These are phyloP conservation scores for Guillardia theta DNA, from an alignment of 78 protist genomes.

Conservation along the genomic window DNA sequence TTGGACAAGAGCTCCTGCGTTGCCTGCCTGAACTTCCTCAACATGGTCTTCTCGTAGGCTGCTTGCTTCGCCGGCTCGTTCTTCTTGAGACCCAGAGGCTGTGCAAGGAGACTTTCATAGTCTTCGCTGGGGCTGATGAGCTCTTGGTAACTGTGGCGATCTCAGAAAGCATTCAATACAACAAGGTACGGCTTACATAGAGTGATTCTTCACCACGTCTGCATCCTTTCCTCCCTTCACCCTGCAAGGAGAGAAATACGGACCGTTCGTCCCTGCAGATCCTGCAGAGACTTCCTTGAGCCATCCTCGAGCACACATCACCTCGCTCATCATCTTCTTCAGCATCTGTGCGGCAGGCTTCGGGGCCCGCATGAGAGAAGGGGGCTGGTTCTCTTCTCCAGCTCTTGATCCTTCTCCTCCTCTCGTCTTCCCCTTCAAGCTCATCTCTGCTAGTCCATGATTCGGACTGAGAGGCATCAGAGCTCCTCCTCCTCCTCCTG, in stretches of 20 bases:
- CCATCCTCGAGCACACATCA: neutral
- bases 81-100: neutral
- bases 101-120: neutral
- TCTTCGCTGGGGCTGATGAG: neutral
- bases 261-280: neutral
- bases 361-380: slow-evolving; percentile 20
- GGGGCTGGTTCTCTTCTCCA: neutral
- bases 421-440: too few relatives aligned
- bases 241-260: neutral
- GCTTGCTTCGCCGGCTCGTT: slow-evolving; percentile 29
- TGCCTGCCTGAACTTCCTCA: neutral
- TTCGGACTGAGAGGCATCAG: too few relatives aligned
- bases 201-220: neutral
- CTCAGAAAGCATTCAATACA: neutral
- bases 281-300: slow-evolving; percentile 3
- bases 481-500: too few relatives aligned
- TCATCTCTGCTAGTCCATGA: too few relatives aligned
- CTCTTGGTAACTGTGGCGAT: neutral
- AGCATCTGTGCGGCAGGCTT: neutral
- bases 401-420: too few relatives aligned
- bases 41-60: neutral
- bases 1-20: neutral
- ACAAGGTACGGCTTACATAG: neutral
- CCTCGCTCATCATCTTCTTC: neutral
- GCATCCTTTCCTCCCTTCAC: neutral